phyloP scores from a whole-genome alignment of 2,329 filamentous ascomycete genomes.

The Hirsutella thompsonii region DNA sequence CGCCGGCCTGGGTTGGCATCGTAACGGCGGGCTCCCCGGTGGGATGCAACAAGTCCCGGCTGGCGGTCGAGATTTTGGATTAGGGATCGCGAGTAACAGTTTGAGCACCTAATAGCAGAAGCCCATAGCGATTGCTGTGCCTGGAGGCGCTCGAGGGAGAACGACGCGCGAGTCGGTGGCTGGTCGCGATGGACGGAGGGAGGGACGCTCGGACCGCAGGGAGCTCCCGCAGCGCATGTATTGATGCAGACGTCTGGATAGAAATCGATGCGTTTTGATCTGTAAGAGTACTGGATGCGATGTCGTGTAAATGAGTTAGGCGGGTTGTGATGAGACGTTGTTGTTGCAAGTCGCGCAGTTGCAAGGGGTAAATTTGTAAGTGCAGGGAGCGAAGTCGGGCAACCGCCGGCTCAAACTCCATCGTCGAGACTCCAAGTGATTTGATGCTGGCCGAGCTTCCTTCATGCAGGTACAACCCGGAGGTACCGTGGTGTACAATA shows the following conservation, averaged over 20 bases:
- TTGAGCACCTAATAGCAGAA: constrained; percentile 8
- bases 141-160: neutral
- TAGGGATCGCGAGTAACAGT: neutral
- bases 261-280: too few species aligned
- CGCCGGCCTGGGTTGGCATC: constrained; percentile 25
- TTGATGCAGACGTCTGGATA: too few species aligned
- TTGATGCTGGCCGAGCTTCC: too few species aligned
- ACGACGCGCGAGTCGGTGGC: neutral
- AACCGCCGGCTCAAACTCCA: neutral
- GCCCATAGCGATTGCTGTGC: constrained; percentile 12
- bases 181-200: neutral
- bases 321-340: neutral
- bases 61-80: neutral
- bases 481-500: too few species aligned
- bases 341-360: neutral
- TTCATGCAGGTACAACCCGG: too few species aligned
- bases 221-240: neutral
- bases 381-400: neutral
- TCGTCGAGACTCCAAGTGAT: too few species aligned
- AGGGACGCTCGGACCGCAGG: neutral
- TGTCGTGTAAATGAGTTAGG: neutral
- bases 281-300: neutral
- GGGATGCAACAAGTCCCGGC: neutral
- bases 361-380: neutral
- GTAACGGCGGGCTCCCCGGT: constrained; percentile 15